Base-by-base conservation (phyloP, 2,329 filamentous ascomycete genomes). In the Cladophialophora psammophila region DNA sequence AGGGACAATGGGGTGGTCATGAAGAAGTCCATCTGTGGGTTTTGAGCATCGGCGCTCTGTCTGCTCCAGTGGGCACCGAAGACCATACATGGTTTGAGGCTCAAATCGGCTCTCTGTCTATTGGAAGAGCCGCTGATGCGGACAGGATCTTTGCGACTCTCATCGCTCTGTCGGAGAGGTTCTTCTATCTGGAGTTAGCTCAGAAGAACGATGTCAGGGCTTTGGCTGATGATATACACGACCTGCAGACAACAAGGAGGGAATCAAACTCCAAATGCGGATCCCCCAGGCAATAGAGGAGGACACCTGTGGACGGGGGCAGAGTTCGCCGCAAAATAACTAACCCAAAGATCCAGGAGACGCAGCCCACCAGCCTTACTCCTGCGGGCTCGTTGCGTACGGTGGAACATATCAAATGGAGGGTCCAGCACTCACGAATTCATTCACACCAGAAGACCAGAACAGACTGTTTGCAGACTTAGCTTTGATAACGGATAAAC, bases 121-220 rank as follows among this genome's bases (percentile, higher is more conserved):
- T 56, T 26, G 26, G n/a, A 6, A 26, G 18, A 26, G 18, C 35
- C 2, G 36, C 15, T 7, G 10, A 63, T 12, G 56, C 58, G 10
- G 66, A 65, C n/a, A 12, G 26, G 20, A 63, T 63, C 18, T 57
- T 58, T 15, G 31, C 36, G 7, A 42, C 45, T 15, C 48, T 65
- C 26, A 6, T 59, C 5, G 12, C 32, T 8, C 42, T 60, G 32
- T 63, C 66, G 2, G 7, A 62, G 10, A 40, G 18, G 26, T 68
- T 65, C 45, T 68, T 68, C 58, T 65, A 68, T 54, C 62, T 65
- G 9, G 66, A 63, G 31, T 42, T 53, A 20, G 66, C 53, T 1
- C 58, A 68, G 54, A 55, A 50, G 26, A 48, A 45, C n/a, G 40
- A 54, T 32, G 8, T 66, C 53, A 36, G 54, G 34, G 52, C 59